Conservation (phyloP, 164 flowering plant genomes). For the Stephania japonica region DNA sequence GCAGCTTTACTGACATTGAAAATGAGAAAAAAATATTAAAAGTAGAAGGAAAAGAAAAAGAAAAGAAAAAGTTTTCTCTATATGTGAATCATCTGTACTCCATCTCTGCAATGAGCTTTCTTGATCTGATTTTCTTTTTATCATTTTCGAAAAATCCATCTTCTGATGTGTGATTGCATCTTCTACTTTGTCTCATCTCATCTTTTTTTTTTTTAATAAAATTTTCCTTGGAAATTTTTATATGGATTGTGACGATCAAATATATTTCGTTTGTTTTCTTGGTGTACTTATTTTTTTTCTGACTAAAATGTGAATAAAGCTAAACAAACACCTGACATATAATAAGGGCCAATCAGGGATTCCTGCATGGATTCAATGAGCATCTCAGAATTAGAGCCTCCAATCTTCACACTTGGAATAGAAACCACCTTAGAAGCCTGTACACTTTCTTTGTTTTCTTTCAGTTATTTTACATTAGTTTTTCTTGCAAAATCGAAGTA, state of each 20-base stretch:
- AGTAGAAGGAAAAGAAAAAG: background rate
- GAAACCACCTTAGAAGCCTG: background rate
- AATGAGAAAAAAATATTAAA: constrained; percentile 7
- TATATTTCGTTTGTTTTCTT: background rate
- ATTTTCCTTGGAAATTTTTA: background rate
- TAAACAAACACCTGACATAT: constrained; percentile 11
- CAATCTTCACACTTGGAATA: background rate
- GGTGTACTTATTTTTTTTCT: background rate
- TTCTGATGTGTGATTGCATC: constrained; percentile 21
- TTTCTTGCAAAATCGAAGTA: too few relatives aligned
- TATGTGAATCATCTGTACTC: constrained; percentile 17
- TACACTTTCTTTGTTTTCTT: too few relatives aligned
- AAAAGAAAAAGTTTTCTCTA: background rate
- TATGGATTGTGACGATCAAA: background rate
- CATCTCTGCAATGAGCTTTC: constrained; percentile 21
- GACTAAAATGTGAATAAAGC: constrained; percentile 1
- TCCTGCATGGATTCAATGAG: constrained; percentile 20
- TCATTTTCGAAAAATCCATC: constrained; percentile 37
- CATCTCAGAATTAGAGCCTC: background rate
- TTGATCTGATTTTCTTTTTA: constrained; percentile 31
- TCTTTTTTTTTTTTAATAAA: constrained; percentile 5
- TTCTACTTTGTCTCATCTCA: constrained; percentile 20
- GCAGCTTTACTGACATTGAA: constrained; percentile 18
- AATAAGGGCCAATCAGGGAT: constrained; percentile 26
- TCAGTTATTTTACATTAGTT: too few relatives aligned